Evolutionary conservation across 352 stramenopile genomes (phyloP).

Genomic region (Pythium phragmitis): DNA sequence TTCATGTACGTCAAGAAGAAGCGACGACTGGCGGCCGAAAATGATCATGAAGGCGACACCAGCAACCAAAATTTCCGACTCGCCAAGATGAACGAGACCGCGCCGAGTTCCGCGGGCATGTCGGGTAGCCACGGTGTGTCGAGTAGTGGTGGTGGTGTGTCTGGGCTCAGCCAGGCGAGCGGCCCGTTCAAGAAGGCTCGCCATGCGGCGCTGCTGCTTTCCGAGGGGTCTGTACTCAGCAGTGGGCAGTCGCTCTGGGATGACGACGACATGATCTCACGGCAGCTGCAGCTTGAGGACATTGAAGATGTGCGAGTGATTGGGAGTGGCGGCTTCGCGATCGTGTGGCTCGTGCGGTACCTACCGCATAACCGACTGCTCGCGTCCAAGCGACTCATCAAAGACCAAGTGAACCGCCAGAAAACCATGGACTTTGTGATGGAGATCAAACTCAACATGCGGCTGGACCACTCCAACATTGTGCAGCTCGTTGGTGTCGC

Average conservation of each 20-base stretch:
- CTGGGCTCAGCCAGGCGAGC: background rate
- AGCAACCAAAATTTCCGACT: background rate
- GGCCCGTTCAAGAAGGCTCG: slow-evolving; percentile 11
- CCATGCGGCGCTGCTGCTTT: slow-evolving; percentile 3
- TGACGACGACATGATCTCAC: slow-evolving; percentile 49
- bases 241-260: slow-evolving; percentile 42
- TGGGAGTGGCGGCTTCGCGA: slow-evolving; percentile 44
- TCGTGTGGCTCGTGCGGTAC: slow-evolving; percentile 56
- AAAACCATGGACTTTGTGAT: slow-evolving; percentile 50
- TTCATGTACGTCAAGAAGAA: slow-evolving; percentile 6
- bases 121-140: background rate
- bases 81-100: slow-evolving; percentile 1
- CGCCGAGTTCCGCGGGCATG: background rate
- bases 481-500: slow-evolving; percentile 64
- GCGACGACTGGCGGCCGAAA: background rate
- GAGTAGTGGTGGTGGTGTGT: too few relatives aligned
- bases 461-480: slow-evolving; percentile 62
- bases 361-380: slow-evolving; percentile 34
- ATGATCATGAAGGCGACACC: background rate
- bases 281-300: slow-evolving; percentile 46
- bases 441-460: slow-evolving; percentile 73
- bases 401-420: slow-evolving; percentile 44
- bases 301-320: slow-evolving; percentile 52
- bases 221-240: slow-evolving; percentile 7
- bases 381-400: slow-evolving; percentile 52